Evolutionary conservation across 495 filamentous ascomycete genomes (phyloP).

Genomic region (Lophiotrema nucula): DNA sequence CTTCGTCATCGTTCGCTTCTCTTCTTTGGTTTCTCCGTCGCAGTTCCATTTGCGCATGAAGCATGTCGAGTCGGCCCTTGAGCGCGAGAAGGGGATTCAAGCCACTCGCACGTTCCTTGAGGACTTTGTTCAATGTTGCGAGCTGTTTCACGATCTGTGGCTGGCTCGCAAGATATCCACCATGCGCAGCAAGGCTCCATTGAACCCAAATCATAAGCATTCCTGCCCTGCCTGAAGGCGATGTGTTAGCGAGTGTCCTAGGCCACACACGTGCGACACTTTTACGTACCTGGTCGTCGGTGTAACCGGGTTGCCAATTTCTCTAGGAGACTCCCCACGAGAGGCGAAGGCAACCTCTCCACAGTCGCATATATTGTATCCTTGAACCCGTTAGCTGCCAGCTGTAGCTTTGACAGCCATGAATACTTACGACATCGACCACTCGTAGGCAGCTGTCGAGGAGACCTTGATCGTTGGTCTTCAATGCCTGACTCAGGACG

Average conservation of each 20-base stretch:
- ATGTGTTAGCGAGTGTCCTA: too few species aligned
- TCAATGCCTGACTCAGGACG: slow-evolving; percentile 86
- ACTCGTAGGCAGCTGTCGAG: slow-evolving; percentile 90
- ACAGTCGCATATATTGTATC: slow-evolving; percentile 80
- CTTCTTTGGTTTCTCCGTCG: slow-evolving; percentile 59
- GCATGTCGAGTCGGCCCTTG: slow-evolving; percentile 89
- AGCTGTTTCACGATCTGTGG: slow-evolving; percentile 75
- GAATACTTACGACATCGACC: slow-evolving; percentile 64
- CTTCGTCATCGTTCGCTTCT: slow-evolving; percentile 58
- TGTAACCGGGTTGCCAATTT: slow-evolving; percentile 86
- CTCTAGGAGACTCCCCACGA: slow-evolving; percentile 73
- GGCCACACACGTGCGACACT: too few species aligned
- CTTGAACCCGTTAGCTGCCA: too few species aligned
- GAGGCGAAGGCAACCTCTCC: slow-evolving; percentile 78
- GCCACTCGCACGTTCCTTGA: slow-evolving; percentile 79
- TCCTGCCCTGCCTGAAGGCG: slow-evolving; percentile 82
- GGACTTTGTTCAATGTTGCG: slow-evolving; percentile 71
- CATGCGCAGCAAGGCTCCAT: slow-evolving; percentile 92
- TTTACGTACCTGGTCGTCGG: slow-evolving; percentile 78
- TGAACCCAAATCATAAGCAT: slow-evolving; percentile 95
- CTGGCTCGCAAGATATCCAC: slow-evolving; percentile 82
- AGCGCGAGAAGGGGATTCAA: slow-evolving; percentile 81
- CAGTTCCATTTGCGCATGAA: slow-evolving; percentile 80
- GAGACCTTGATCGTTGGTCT: slow-evolving; percentile 81
- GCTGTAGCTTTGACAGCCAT: too few species aligned